phyloP scores from a whole-genome alignment of 129 eudicot species.

The Tagetes patula region DNA sequence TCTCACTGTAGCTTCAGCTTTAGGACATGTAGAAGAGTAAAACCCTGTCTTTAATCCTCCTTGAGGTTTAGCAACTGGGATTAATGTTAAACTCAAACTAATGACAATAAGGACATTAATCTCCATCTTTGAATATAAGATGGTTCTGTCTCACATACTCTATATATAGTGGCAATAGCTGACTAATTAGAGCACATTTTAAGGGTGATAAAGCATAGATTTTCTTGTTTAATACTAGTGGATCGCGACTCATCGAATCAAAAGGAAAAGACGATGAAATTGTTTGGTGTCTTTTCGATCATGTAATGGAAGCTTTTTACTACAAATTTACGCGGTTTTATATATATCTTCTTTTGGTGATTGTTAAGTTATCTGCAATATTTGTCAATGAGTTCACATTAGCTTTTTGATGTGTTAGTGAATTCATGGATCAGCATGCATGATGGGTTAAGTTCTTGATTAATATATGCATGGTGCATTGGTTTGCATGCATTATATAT shows the following conservation, averaged over 20 bases:
- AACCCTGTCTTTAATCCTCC: constrained; percentile 52
- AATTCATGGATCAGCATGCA: constrained; percentile 43
- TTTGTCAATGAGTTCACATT: constrained; percentile 42
- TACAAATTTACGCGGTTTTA: constrained; percentile 31
- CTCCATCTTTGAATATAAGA: constrained; percentile 34
- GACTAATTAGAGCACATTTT: neutral
- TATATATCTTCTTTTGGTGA: constrained; percentile 23
- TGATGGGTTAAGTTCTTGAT: constrained; percentile 23
- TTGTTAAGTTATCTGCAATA: neutral
- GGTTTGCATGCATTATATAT: constrained; percentile 22
- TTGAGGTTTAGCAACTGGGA: constrained; percentile 33
- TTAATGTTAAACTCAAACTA: constrained; percentile 23
- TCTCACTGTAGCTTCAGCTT: constrained; percentile 67
- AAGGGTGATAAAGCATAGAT: constrained; percentile 7
- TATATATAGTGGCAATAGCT: constrained; percentile 1
- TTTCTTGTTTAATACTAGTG: constrained; percentile 33
- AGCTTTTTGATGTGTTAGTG: constrained; percentile 34
- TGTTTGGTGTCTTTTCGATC: constrained; percentile 31
- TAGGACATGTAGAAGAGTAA: constrained; percentile 69
- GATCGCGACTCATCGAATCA: constrained; percentile 43
- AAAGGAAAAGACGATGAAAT: constrained; percentile 26
- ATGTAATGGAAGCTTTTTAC: constrained; percentile 30
- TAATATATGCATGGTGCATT: neutral
- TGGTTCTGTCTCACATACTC: constrained; percentile 8
- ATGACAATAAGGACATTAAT: constrained; percentile 18